These are phyloP conservation scores for Ophiostoma triangulosporum DNA, from an alignment of 2,329 filamentous ascomycete species.

Conservation along the genomic window DNA sequence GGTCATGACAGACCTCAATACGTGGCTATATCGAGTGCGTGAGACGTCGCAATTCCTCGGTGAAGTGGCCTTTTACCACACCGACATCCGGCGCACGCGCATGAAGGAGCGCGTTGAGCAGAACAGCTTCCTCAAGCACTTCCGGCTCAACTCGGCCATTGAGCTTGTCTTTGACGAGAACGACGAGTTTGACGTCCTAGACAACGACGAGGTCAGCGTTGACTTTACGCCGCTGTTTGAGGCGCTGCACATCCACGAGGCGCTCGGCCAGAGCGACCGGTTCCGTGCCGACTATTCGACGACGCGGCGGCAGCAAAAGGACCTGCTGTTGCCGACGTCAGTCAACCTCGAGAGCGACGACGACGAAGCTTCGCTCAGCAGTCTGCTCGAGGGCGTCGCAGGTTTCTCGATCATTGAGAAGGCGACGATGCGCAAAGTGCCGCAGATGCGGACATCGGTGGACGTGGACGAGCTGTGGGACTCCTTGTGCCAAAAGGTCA, in stretches of 20 bases:
- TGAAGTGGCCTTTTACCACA: conserved; percentile 94
- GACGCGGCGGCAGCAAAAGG: conserved; percentile 81
- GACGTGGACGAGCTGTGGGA: conserved; percentile 99
- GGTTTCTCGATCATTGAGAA: conserved; percentile 96
- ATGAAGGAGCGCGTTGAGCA: conserved; percentile 72
- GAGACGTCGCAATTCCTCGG: conserved; percentile 94
- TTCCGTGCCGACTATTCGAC: conserved; percentile 87
- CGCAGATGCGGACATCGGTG: conserved; percentile 65
- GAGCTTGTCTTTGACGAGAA: conserved; percentile 90
- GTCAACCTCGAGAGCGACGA: conserved; percentile 73
- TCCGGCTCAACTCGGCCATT: conserved; percentile 89
- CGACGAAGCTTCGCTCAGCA: conserved; percentile 76
- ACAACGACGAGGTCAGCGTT: conserved; percentile 89
- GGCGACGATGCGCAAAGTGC: conserved; percentile 76
- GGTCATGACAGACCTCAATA: conserved; percentile 93
- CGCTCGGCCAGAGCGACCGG: conserved; percentile 79
- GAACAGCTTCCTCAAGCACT: conserved; percentile 61
- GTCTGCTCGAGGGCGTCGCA: conserved; percentile 80
- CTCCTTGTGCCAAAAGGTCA: conserved; percentile 84
- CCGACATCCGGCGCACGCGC: conserved; percentile 68
- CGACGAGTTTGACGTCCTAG: conserved; percentile 87
- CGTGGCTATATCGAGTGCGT: conserved; percentile 87
- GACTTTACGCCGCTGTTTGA: conserved; percentile 93
- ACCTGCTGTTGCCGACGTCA: conserved; percentile 65
- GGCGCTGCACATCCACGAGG: conserved; percentile 91